Evolutionary conservation across 345 rosid species (phyloP).

Genomic region (Eucalyptus brandiana): DNA sequence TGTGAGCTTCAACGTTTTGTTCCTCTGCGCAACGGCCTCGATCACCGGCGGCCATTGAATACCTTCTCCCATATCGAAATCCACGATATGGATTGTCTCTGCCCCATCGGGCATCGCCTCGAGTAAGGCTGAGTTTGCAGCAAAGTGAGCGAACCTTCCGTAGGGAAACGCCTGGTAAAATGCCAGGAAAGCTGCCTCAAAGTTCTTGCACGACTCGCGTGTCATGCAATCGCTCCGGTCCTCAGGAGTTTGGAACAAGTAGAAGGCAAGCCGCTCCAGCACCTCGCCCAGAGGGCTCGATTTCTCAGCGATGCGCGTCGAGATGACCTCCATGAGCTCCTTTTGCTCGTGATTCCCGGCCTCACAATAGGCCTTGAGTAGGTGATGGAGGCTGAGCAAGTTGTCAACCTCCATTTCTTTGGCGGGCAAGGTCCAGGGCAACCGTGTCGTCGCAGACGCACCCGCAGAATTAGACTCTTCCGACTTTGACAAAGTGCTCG

Average conservation of each 20-base stretch:
- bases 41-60: slow-evolving; percentile 42
- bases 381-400: slow-evolving; percentile 12
- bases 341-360: slow-evolving; percentile 14
- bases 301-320: slow-evolving; percentile 13
- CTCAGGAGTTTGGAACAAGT: slow-evolving; percentile 4
- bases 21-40: slow-evolving; percentile 10
- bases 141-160: slow-evolving; percentile 39
- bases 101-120: slow-evolving; percentile 17
- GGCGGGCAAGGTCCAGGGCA: slow-evolving; percentile 1
- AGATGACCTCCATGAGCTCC: slow-evolving; percentile 25
- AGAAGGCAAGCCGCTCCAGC: slow-evolving; percentile 30
- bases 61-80: slow-evolving; percentile 37
- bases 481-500: slow-evolving; percentile 11
- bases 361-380: slow-evolving; percentile 27
- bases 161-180: slow-evolving; percentile 37
- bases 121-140: slow-evolving; percentile 33
- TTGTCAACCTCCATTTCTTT: slow-evolving; percentile 10
- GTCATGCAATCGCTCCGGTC: slow-evolving; percentile 7
- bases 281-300: slow-evolving; percentile 23
- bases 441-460: background rate
- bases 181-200: slow-evolving; percentile 16
- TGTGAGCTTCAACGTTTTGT: slow-evolving; percentile 12
- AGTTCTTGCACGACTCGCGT: slow-evolving; percentile 24
- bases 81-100: slow-evolving; percentile 25
- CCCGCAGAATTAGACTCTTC: background rate